These are phyloP conservation scores for Chernovozyma aurita DNA, from an alignment of 1,139 yeast species.

Conservation along the genomic window DNA sequence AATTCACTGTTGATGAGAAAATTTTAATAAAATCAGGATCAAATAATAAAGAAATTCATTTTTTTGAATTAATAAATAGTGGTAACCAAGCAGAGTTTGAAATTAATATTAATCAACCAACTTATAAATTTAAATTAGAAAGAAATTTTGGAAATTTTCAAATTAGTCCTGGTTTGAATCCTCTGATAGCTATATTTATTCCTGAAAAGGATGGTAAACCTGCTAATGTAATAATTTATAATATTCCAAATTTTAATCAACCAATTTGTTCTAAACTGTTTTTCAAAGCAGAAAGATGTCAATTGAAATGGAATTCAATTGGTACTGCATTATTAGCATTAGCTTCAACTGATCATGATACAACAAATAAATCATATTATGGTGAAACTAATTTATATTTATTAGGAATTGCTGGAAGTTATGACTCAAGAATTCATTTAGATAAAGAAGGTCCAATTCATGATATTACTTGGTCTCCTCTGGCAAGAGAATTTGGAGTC, in stretches of 20 bases:
- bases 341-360: conserved; percentile 94
- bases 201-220: conserved; percentile 87
- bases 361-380: conserved; percentile 89
- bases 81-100: conserved; percentile 11
- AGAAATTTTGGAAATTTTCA: conserved; percentile 47
- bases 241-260: conserved; percentile 67
- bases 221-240: conserved; percentile 80
- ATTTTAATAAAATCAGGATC: conserved; percentile 57
- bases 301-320: conserved; percentile 85
- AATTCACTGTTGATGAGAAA: conserved; percentile 76
- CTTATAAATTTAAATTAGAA: conserved; percentile 59
- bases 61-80: conserved; percentile 45
- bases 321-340: conserved; percentile 94
- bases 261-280: conserved; percentile 85
- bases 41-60: conserved; percentile 62
- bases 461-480: conserved; percentile 96
- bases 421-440: conserved; percentile 82
- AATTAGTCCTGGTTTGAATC: conserved; percentile 85
- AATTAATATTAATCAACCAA: conserved; percentile 45
- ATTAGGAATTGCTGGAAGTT: conserved; percentile 88
- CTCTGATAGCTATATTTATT: conserved; percentile 86
- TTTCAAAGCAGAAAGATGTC: conserved; percentile 93
- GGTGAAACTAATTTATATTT: conserved; percentile 93
- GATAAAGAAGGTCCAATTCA: conserved; percentile 96
- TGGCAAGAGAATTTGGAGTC: conserved; percentile 94